phyloP scores from a whole-genome alignment of 2,329 filamentous ascomycete genomes.

The Alternaria postmessia region DNA sequence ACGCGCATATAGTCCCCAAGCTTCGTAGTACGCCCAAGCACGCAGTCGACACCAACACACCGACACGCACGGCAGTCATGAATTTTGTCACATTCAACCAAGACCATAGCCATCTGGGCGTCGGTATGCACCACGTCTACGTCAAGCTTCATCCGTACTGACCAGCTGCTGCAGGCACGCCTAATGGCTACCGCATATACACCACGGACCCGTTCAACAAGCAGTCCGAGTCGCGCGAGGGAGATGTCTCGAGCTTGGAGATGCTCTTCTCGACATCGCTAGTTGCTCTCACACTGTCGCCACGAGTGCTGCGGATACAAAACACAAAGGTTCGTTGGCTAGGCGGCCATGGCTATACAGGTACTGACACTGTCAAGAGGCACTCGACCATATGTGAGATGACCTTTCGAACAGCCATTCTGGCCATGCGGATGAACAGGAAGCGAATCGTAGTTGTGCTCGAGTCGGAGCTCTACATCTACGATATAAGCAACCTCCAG shows the following conservation, averaged over 20 bases:
- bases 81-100: constrained; percentile 99
- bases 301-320: constrained; percentile 90
- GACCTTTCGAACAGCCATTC: constrained; percentile 94
- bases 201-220: constrained; percentile 96
- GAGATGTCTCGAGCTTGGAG: constrained; percentile 94
- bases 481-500: constrained; percentile 99
- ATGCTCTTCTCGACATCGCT: constrained; percentile 99
- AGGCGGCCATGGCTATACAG: not conserved
- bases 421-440: constrained; percentile 91
- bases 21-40: constrained; percentile 9
- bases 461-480: constrained; percentile 96
- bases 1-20: constrained; percentile 15
- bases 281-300: constrained; percentile 90
- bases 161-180: constrained; percentile 70
- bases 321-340: constrained; percentile 82
- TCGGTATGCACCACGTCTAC: constrained; percentile 68
- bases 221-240: constrained; percentile 92
- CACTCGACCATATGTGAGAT: constrained; percentile 95
- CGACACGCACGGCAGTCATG: constrained; percentile 61
- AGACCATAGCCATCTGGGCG: constrained; percentile 95
- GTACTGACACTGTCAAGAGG: constrained; percentile 55
- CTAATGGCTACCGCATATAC: constrained; percentile 94
- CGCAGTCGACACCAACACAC: not conserved
- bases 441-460: constrained; percentile 93
- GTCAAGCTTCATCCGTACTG: not conserved